Base-by-base conservation (phyloP, 345 rosid species). In the Gossypium sturtianum region DNA sequence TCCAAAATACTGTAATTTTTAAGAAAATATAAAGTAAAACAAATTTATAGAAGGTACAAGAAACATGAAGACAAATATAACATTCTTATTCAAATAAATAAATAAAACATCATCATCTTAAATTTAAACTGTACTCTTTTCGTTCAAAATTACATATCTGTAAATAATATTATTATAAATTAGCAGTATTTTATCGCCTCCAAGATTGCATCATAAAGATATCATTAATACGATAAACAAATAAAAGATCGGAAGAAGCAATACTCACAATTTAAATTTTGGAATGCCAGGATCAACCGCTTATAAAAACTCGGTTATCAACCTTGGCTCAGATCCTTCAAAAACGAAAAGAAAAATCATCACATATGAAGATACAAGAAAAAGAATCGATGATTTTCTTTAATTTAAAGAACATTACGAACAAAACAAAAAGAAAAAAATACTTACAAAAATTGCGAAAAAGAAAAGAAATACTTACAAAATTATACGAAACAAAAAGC, bases 261-360 rank as follows among this genome's bases (percentile, higher is more conserved):
- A 71, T 7, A 71, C 74, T 57, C 43, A 71, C 74, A 41, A 71
- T 57, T 10, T 34, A 38, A 43, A 41, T 4, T 17, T 57, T 57
- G 25, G 12, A 57, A 29, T 20, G 8, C 38, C 19, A 19, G 53
- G 58, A 57, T 34, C 61, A 19, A 22, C 27, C 20, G 12, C 13
- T 34, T 34, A 8, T 34, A 3, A 2, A 71, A 19, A 29, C 9
- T 11, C 34, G 12, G 3, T 57, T 41, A 41, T n/a, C 7, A 41
- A 22, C 65, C 49, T 29, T 29, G 3, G n/a, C 15, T n/a, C n/a
- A 41, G 34, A 71, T 44, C 65, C 74, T 71, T 19, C 38, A 57
- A 19, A 43, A 57, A 5, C 16, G 7, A n/a, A 12, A 7, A 54
- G 38, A 34, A 17, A 7, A 7, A 20, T 41, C 34, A 56, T 51